These are phyloP conservation scores for Saccharomycopsis capsularis DNA, from an alignment of 805 yeast species.

Conservation along the genomic window DNA sequence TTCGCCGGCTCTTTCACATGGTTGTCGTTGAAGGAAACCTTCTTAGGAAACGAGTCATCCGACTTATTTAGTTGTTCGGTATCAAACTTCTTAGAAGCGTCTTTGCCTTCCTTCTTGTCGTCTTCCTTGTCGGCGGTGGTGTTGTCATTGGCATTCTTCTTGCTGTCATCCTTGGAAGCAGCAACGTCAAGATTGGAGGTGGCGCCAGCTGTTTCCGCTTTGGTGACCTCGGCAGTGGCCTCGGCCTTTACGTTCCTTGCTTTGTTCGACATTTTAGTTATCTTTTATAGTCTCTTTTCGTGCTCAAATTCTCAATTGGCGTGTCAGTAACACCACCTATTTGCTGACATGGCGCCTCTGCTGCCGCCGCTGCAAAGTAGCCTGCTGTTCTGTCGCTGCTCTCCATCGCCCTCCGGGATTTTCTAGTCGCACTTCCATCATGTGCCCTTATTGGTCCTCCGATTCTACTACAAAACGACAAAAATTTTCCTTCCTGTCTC, in stretches of 20 bases:
- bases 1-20: constrained; percentile 22
- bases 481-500: too few relatives aligned
- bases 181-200: background rate
- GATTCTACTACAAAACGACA: too few relatives aligned
- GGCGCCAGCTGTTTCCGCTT: too few relatives aligned
- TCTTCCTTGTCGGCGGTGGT: background rate
- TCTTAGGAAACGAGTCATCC: constrained; percentile 12
- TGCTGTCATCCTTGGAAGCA: constrained; percentile 11
- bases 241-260: background rate
- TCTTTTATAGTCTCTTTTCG: background rate
- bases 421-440: too few relatives aligned
- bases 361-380: too few relatives aligned
- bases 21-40: constrained; percentile 24
- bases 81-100: background rate
- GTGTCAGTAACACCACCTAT: too few relatives aligned
- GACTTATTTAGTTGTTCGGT: background rate
- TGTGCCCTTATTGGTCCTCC: too few relatives aligned
- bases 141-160: constrained; percentile 14
- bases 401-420: too few relatives aligned
- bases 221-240: too few relatives aligned
- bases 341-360: too few relatives aligned
- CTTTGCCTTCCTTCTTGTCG: constrained; percentile 14
- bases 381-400: too few relatives aligned
- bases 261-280: background rate
- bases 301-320: too few relatives aligned